Base-by-base conservation (phyloP, 192 early-diverging fungal genomes). In the Mortierella alpina region DNA sequence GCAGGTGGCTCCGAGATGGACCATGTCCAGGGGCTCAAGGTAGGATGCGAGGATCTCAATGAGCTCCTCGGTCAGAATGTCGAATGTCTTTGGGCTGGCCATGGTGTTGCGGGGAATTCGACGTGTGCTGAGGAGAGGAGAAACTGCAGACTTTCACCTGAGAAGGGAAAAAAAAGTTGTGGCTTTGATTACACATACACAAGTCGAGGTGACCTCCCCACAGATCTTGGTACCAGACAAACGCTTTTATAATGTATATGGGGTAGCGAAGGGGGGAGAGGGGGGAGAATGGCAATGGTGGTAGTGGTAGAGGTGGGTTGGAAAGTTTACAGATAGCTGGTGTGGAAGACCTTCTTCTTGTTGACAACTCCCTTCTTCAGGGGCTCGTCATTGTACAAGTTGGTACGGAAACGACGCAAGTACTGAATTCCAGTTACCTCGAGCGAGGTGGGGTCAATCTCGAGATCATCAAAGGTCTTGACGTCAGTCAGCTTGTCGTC, bases 401-500 rank as follows among this genome's bases (percentile, higher is more conserved):
- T 89, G 45, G 88, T 88, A 68, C 95, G 90, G 92, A 94, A 97
- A 73, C 94, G 87, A 82, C 92, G 88, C 60, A 95, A 88, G 83
- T 93, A 97, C 47, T 92, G 92, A 58, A 95, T 87, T 69, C 95
- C 92, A 51, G 90, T 89, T 41, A 93, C 86, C 80, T 97, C 96
- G 23, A 97, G 87, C 11, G 86, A 89, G 47, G 89, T 87, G 7
- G 96, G 96, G 70, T 92, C 84, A 70, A 99, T 92, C 49, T 91
- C 90, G 46, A 97, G 88, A 61, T 99, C 95, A 22, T 87, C 89
- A 82, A 98, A 97, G 40, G 94, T 96, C 71, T 92, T 88, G 63
- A 93, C 88, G 44, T 81, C 87, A 54, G 87, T 89, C 20, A 91
- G 85, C 53, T 85, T 83, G 71, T 95, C 95, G 81, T 92, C 88